These are phyloP conservation scores for Acanthamoeba comandoni DNA, from an alignment of 208 protist genomes.

Conservation along the genomic window DNA sequence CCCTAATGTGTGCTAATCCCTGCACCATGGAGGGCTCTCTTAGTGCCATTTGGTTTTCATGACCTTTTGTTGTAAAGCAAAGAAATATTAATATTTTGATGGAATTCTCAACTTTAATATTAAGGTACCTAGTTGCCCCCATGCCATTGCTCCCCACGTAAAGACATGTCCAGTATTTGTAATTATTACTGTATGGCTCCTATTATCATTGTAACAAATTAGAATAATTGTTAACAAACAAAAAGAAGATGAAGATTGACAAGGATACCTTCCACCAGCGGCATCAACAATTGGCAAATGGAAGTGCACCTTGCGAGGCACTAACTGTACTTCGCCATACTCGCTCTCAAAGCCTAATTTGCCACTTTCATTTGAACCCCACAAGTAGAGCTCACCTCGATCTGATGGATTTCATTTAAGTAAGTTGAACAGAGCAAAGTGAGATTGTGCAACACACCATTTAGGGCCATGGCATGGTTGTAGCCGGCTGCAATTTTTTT, in stretches of 20 bases:
- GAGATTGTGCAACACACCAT: constrained; percentile 1
- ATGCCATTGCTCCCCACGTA: constrained; percentile 36
- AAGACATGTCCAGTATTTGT: constrained; percentile 30
- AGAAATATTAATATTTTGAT: too few species aligned
- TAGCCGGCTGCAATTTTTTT: background rate
- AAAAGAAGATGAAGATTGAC: too few species aligned
- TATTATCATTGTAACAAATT: background rate
- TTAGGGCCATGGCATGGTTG: constrained; percentile 70
- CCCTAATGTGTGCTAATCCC: constrained; percentile 21
- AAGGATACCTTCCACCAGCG: constrained; percentile 4
- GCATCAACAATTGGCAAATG: constrained; percentile 25
- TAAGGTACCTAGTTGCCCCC: constrained; percentile 33
- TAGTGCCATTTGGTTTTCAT: constrained; percentile 23
- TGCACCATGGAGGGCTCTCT: constrained; percentile 43
- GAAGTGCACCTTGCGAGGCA: constrained; percentile 35
- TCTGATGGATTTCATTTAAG: constrained; percentile 10
- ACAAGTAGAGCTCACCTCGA: constrained; percentile 68
- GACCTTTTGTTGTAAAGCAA: background rate
- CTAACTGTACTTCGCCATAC: constrained; percentile 28
- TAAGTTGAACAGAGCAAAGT: background rate
- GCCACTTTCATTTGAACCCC: constrained; percentile 51
- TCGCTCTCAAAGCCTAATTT: constrained; percentile 60
- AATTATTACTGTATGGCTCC: constrained; percentile 60
- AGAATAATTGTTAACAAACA: too few species aligned
- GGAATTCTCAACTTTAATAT: too few species aligned